phyloP scores from a whole-genome alignment of 176 grass and related monocot species.

The Themeda triandra region DNA sequence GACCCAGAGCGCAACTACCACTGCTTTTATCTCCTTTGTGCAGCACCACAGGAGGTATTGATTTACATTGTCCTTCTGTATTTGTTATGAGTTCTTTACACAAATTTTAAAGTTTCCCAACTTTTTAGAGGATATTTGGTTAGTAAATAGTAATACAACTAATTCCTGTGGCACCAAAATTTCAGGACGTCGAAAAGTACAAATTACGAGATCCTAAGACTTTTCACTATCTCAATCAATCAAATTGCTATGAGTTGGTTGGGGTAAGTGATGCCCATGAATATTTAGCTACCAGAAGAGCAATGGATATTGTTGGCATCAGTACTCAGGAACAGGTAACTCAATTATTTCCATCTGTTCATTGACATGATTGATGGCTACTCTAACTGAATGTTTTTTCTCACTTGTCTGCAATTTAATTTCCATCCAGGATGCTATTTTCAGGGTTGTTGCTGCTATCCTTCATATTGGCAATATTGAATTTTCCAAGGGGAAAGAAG shows the following conservation, averaged over 20 bases:
- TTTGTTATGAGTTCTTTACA: conserved; percentile 11
- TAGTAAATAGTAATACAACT: conserved; percentile 17
- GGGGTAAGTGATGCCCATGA: conserved; percentile 92
- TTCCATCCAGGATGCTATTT: conserved; percentile 90
- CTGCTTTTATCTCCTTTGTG: conserved; percentile 98
- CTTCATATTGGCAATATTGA: conserved; percentile 98
- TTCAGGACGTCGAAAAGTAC: conserved; percentile 85
- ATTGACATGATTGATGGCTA: conserved; percentile 22
- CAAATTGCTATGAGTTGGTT: conserved; percentile 96
- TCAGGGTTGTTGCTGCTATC: conserved; percentile 95
- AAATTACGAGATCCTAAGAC: conserved; percentile 75
- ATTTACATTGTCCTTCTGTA: conserved; percentile 27
- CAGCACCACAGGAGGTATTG: conserved; percentile 84
- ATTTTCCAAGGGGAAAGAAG: conserved; percentile 94
- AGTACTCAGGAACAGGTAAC: conserved; percentile 90
- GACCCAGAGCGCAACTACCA: conserved; percentile 98
- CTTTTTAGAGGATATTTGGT: conserved; percentile 8
- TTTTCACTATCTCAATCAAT: conserved; percentile 99
- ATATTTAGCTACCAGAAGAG: conserved; percentile 92
- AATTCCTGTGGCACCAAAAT: conserved; percentile 26
- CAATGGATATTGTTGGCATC: conserved; percentile 98
- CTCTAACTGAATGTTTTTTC: conserved; percentile 20
- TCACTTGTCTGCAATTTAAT: conserved; percentile 44
- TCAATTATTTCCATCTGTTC: conserved; percentile 24
- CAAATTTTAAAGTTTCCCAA: conserved; percentile 10